A percentile compares a stretch with the other conserved stretches of the same genome.
Evolutionary conservation across 139 green algal species (phyloP).

Genomic region (Dunaliella primolecta): DNA sequence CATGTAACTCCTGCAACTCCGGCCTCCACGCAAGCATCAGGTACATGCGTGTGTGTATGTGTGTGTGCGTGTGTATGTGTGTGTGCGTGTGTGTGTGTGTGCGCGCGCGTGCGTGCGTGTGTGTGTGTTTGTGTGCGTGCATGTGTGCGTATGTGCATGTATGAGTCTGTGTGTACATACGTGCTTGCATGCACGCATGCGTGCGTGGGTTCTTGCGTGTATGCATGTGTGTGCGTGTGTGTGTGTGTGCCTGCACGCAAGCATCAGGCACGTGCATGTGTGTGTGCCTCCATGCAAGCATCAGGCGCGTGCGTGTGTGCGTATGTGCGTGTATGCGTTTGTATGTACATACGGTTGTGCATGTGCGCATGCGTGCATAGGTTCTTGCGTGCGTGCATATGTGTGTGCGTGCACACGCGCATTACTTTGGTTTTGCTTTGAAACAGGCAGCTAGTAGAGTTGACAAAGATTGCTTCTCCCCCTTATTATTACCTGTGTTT

Average conservation of each 20-base stretch:
- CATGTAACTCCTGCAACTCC: background rate
- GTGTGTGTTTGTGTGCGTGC: background rate
- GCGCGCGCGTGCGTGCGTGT: background rate
- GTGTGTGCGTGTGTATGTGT: background rate
- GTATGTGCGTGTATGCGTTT: background rate
- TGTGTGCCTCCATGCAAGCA: no score
- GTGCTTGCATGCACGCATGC: background rate
- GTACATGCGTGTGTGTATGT: background rate
- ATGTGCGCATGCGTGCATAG: background rate
- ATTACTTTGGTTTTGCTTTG: no score
- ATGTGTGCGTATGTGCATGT: background rate
- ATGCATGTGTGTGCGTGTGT: background rate
- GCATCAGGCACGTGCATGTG: background rate
- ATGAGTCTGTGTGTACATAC: background rate
- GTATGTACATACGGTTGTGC: background rate
- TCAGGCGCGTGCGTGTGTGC: background rate
- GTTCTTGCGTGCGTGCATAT: no score
- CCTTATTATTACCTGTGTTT: no score
- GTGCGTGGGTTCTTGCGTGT: no score
- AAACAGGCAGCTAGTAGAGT: no score
- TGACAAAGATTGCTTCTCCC: no score
- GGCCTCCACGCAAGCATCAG: background rate
- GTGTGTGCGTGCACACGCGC: no score
- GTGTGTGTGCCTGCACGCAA: no score
- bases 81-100: background rate